Percentiles rank a stretch among this genome's conserved stretches.
phyloP scores from a whole-genome alignment of 176 grass and related monocot species.

The barley (Hordeum vulgare) region MorexV3_pseudomolecules_assembly NC_058522.1:409207025-409207524 shows the following conservation, averaged over 20 bases:
- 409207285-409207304: background rate
- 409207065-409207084: background rate
- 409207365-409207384: constrained; percentile 81
- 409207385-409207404: background rate
- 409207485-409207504: constrained; percentile 99
- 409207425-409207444: background rate
- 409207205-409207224: constrained; percentile 87
- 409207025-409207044: constrained; percentile 5
- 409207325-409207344: constrained; percentile 97
- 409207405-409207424: constrained; percentile 6
- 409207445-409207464: background rate
- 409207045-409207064: background rate
- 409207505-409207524: constrained; percentile 75
- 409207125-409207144: constrained; percentile 84
- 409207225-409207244: constrained; percentile 81
- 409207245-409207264: constrained; percentile 84
- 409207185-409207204: constrained; percentile 75
- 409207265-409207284: background rate
- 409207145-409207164: constrained; percentile 80
- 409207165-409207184: constrained; percentile 90
- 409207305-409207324: constrained; percentile 18
- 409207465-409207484: constrained; percentile 63
- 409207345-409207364: constrained; percentile 89
- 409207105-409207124: constrained; percentile 57
- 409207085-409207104: background rate